Evolutionary conservation across 2,329 filamentous ascomycete species (phyloP).

Genomic region (Aplosporella prunicola): DNA sequence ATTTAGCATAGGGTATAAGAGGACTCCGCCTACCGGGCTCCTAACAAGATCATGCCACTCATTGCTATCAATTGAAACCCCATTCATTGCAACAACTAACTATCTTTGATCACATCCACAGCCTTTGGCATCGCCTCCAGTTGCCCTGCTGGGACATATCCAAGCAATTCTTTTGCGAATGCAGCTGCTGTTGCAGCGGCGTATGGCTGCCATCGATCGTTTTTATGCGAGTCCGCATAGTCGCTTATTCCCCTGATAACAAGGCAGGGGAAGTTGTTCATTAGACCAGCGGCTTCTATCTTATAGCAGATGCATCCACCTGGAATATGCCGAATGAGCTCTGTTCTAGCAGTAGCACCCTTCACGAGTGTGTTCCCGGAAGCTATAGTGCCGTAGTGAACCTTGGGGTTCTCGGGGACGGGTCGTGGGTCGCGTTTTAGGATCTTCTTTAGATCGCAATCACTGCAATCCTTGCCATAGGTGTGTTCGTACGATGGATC

Average conservation of each 20-base stretch:
- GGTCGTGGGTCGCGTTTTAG: background rate
- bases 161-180: constrained; percentile 14
- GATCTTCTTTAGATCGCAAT: background rate
- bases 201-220: constrained; percentile 17
- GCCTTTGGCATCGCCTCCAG: background rate
- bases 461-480: background rate
- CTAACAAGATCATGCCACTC: too few relatives aligned
- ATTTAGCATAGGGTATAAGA: too few relatives aligned
- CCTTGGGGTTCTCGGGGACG: background rate
- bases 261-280: constrained; percentile 18
- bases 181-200: constrained; percentile 15
- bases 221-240: constrained; percentile 20
- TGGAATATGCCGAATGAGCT: background rate
- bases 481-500: background rate
- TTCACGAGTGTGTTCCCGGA: background rate
- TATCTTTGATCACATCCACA: background rate
- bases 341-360: background rate
- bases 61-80: too few relatives aligned
- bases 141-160: background rate
- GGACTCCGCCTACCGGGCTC: too few relatives aligned
- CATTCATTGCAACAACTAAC: background rate
- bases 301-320: background rate
- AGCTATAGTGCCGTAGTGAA: background rate
- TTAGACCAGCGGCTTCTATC: constrained; percentile 12
- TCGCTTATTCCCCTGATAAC: constrained; percentile 21